Percentiles rank a stretch among this genome's conserved stretches.
phyloP scores from a whole-genome alignment of 2,329 filamentous ascomycete genomes.

The Aspergillus alliaceus region DNA sequence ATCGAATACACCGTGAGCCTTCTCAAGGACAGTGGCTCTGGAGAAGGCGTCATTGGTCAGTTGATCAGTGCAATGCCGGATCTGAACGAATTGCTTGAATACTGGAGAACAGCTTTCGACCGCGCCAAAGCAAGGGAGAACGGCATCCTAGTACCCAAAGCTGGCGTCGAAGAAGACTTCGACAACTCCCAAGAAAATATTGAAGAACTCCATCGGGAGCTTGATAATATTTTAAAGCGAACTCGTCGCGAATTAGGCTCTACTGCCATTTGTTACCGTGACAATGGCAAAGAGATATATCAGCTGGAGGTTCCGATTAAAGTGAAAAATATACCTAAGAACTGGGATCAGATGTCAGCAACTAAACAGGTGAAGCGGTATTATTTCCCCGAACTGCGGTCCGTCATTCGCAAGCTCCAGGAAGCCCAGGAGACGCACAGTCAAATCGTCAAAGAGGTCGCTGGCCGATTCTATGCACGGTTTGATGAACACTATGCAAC shows the following conservation, averaged over 20 bases:
- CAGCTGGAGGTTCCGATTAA: conserved; percentile 88
- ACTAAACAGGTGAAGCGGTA: conserved; percentile 89
- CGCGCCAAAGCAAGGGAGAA: conserved; percentile 73
- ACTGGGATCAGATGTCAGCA: conserved; percentile 95
- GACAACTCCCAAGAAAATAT: conserved; percentile 79
- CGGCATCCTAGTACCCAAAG: conserved; percentile 79
- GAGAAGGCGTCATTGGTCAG: conserved; percentile 79
- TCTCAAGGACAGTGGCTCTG: conserved; percentile 70
- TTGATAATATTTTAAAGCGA: conserved; percentile 69
- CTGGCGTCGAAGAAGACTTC: conserved; percentile 87
- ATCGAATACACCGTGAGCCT: conserved; percentile 92
- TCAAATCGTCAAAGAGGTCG: conserved; percentile 85
- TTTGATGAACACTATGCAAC: conserved; percentile 84
- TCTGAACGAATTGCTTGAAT: conserved; percentile 69
- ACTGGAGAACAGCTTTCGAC: conserved; percentile 93
- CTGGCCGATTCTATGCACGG: conserved; percentile 76
- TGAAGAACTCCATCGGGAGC: conserved; percentile 69
- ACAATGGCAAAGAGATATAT: conserved; percentile 96
- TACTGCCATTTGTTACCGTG: conserved; percentile 70
- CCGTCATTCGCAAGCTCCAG: conserved; percentile 81
- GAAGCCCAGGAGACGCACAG: conserved; percentile 92
- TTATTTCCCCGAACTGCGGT: conserved; percentile 82
- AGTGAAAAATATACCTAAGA: conserved; percentile 76
- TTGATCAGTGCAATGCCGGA: conserved; percentile 85
- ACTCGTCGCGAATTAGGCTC: conserved; percentile 74